Conservation (phyloP, 495 filamentous ascomycete species). For the Annulohypoxylon stygium region DNA sequence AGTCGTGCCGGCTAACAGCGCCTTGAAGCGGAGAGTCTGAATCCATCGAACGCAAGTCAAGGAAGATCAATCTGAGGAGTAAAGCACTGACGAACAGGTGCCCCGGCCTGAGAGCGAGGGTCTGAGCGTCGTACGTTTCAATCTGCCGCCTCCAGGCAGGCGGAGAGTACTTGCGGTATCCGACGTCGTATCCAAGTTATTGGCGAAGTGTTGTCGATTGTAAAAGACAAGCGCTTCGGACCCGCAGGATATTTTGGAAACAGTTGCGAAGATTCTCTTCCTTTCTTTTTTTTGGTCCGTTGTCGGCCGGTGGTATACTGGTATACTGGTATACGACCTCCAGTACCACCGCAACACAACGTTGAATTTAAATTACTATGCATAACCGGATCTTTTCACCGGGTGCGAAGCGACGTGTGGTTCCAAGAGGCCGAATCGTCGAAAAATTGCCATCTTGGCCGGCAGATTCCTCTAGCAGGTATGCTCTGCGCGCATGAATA, state of each 20-base stretch:
- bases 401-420: neutral
- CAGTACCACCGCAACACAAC: slow-evolving; percentile 1
- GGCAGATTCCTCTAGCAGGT: slow-evolving; percentile 5
- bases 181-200: slow-evolving; percentile 13
- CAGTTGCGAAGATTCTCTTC: neutral
- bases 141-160: neutral
- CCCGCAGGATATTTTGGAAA: slow-evolving; percentile 5
- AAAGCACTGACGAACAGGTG: slow-evolving; percentile 43
- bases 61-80: slow-evolving; percentile 44
- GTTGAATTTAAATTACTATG: slow-evolving; percentile 7
- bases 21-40: slow-evolving; percentile 46
- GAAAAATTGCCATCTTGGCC: slow-evolving; percentile 12
- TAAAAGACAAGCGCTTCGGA: neutral
- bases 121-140: slow-evolving; percentile 10
- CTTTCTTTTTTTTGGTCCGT: neutral
- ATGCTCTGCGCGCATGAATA: neutral
- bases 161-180: neutral
- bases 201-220: neutral
- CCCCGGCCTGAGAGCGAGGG: neutral
- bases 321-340: slow-evolving; percentile 9
- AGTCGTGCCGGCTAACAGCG: slow-evolving; percentile 55
- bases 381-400: neutral
- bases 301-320: slow-evolving; percentile 12
- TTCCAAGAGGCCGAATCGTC: slow-evolving; percentile 14
- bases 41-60: slow-evolving; percentile 51